Evolutionary conservation across 2,329 filamentous ascomycete genomes (phyloP), one percentile per base, ranked within the genome.

Genomic region (Lachnellula subtilissima): DNA sequence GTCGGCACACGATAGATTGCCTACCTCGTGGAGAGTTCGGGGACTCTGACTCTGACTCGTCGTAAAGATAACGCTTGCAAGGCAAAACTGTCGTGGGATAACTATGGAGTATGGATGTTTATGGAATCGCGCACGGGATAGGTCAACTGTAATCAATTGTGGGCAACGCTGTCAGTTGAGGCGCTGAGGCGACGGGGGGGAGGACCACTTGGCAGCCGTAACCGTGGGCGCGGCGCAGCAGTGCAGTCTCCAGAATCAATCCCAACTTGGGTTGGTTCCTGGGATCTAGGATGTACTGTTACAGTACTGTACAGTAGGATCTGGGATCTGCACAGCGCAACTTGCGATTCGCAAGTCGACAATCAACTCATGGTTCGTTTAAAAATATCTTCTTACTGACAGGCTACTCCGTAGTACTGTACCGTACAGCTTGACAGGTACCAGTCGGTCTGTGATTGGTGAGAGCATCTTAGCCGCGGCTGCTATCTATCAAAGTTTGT

Each of bases 81-180:
- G 37, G 36, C 49, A 8, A 12, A 19, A 19, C 45, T 45, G 23
- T 47, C 45, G 45, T 28, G 19, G 45, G 23, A 25, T 28, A 47
- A 22, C 2, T 22, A 22, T 22, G 22, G 22, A 22, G 3, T 22
- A 22, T 22, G 22, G 22, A 22, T 22, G 4, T 3, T 4, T 22
- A 22, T 22, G 52, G 36, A 25, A 47, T 46, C 48, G 40, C 28
- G 2, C 22, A 42, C 5, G 4, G 15, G 48, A 35, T 56, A 39
- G 48, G 48, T 17, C 5, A 12, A 32, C 15, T 7, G 32, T 19
- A 45, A 56, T 56, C 54, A 56, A 56, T 48, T 56, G 50, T 56
- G 54, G 54, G 46, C 28, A 11, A 8, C 28, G 3, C 28, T 32
- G 28, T 4, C 28, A 32, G 45, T 50, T 25, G 5, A 17, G 14